A percentile compares a stretch with the other conserved stretches of the same genome.
Evolutionary conservation across 371 early-diverging fungal genomes (phyloP).

Genomic region (Chytridiales sp.): DNA sequence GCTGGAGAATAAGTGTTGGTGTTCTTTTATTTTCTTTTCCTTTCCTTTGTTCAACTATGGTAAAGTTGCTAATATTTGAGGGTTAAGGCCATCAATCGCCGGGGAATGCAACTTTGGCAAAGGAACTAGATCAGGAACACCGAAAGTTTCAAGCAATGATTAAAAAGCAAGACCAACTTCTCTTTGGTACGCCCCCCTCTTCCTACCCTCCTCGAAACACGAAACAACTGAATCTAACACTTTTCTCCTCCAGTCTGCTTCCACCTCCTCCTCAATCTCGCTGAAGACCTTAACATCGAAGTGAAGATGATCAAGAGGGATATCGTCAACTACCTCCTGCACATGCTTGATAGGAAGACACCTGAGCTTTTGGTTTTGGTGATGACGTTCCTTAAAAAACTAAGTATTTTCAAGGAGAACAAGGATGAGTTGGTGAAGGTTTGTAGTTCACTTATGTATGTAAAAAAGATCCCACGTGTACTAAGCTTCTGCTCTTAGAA

Average conservation of each 20-base stretch:
- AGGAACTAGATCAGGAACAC: slow-evolving; percentile 43
- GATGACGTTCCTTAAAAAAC: slow-evolving; percentile 49
- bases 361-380: slow-evolving; percentile 45
- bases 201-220: not conserved
- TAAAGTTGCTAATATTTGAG: too few relatives aligned
- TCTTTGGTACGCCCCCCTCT: slow-evolving; percentile 38
- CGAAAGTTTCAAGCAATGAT: slow-evolving; percentile 49
- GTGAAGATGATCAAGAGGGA: slow-evolving; percentile 54
- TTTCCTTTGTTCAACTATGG: not conserved
- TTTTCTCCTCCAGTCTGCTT: slow-evolving; percentile 32
- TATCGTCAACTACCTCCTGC: slow-evolving; percentile 42
- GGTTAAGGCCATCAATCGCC: slow-evolving; percentile 30
- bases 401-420: slow-evolving; percentile 50
- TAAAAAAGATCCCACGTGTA: not conserved
- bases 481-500: slow-evolving; percentile 13
- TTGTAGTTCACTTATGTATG: not conserved
- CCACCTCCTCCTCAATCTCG: slow-evolving; percentile 51
- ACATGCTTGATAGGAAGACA: slow-evolving; percentile 42
- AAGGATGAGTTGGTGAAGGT: slow-evolving; percentile 49
- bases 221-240: not conserved
- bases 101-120: slow-evolving; percentile 22
- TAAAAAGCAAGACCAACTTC: slow-evolving; percentile 51
- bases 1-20: slow-evolving; percentile 40
- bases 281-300: slow-evolving; percentile 50
- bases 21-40: not conserved